Base-by-base conservation (phyloP, 805 yeast genomes). In the Metschnikowia koreensis region DNA sequence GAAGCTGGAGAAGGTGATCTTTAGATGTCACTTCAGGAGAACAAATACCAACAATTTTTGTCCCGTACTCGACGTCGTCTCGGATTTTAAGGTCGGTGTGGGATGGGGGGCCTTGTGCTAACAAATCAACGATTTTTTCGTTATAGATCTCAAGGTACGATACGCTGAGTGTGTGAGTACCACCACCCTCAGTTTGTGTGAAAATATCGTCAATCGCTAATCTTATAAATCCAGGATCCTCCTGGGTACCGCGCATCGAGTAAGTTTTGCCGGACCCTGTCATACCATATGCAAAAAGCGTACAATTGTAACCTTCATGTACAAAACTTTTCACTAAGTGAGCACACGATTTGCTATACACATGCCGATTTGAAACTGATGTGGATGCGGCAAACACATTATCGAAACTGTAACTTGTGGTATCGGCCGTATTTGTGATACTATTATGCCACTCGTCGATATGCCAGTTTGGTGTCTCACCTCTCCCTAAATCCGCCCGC, bases 281-380 rank as follows among this genome's bases (percentile, higher is more conserved):
- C 90, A 88, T 88, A 36, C 97, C 97, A 62, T 90, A 90, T 0
- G 98, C 97, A 66, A 93, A 90, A 0, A 92, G 82, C 0, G 97
- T 91, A 13, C 92, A 92, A 62, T 90, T 90, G 66, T 71, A 92
- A 0, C 97, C 97, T 13, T 83, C 84, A 41, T 66, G 60, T 77
- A 76, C 55, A 81, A 82, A 65, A 77, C 81, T 56, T 63, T 71
- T 38, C 77, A 83, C 66, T 79, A 77, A 36, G 74, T 81, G 58
- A 63, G 76, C 44, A 82, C 96, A 45, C 75, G 71, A 73, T 12
- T 67, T 66, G 16, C 70, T 70, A 65, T 89, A 93, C 1, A 93
- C 88, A 17, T 80, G 78, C 4, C 63, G 55, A 65, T 89, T 91
- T 29, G 79, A 64, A 7, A 71, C 52, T 7, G 42, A 11, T 2